These are phyloP conservation scores for Candida nonsorbophila DNA, from an alignment of 805 yeast genomes.

Conservation along the genomic window DNA sequence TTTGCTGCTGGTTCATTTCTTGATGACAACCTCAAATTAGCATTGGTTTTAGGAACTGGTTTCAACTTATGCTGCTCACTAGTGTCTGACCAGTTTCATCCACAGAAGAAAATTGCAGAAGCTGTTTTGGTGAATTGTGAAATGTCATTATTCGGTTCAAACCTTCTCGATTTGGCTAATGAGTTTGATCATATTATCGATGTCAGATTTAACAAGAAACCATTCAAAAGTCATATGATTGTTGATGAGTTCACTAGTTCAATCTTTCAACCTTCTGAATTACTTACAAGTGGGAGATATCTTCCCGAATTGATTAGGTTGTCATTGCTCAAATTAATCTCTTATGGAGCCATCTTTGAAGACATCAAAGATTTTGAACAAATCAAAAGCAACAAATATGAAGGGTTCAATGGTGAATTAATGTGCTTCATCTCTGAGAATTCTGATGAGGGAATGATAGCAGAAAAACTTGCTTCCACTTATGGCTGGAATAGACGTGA, in stretches of 20 bases:
- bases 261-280: constrained; percentile 53
- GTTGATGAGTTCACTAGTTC: constrained; percentile 10
- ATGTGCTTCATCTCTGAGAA: constrained; percentile 35
- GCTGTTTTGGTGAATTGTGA: constrained; percentile 44
- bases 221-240: constrained; percentile 25
- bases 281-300: constrained; percentile 52
- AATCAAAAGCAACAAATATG: constrained; percentile 14
- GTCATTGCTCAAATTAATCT: constrained; percentile 30
- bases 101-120: constrained; percentile 9
- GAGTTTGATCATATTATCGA: constrained; percentile 37
- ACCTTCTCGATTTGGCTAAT: constrained; percentile 26
- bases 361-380: constrained; percentile 9
- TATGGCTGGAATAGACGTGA: constrained; percentile 15
- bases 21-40: constrained; percentile 35
- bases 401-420: constrained; percentile 36
- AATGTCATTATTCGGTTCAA: constrained; percentile 48
- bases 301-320: constrained; percentile 49
- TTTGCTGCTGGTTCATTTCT: constrained; percentile 47
- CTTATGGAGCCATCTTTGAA: constrained; percentile 20
- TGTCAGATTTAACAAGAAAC: constrained; percentile 9
- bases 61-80: constrained; percentile 48
- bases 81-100: constrained; percentile 11
- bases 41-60: constrained; percentile 68
- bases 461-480: constrained; percentile 12
- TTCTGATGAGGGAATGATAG: constrained; percentile 13